These are phyloP conservation scores for Sambucus nigra DNA, from an alignment of 129 eudicot genomes.

Conservation along the genomic window DNA sequence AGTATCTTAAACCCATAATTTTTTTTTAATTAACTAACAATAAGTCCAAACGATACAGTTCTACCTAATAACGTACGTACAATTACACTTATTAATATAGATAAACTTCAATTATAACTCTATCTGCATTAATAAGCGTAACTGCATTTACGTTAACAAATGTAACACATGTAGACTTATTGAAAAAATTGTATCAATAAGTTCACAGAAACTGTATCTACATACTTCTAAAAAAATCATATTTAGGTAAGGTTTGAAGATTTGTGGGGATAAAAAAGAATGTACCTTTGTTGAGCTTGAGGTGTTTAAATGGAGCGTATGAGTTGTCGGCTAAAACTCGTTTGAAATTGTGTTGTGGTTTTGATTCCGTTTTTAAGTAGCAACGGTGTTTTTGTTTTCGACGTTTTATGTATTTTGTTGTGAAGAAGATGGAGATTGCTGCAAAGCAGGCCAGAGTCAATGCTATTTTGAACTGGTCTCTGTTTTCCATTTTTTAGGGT, in stretches of 20 bases:
- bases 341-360: constrained; percentile 56
- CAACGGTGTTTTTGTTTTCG: constrained; percentile 34
- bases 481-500: constrained; percentile 25
- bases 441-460: constrained; percentile 27
- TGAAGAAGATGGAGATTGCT: constrained; percentile 34
- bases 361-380: constrained; percentile 46
- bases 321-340: constrained; percentile 77
- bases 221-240: too few species aligned
- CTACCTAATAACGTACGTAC: too few species aligned
- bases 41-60: too few species aligned
- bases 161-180: too few species aligned
- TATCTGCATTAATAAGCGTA: too few species aligned
- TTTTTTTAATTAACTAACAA: too few species aligned
- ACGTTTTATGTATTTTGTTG: constrained; percentile 18
- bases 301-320: constrained; percentile 63
- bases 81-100: too few species aligned
- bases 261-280: not conserved
- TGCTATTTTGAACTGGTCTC: constrained; percentile 26
- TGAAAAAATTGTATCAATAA: too few species aligned
- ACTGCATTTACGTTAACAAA: too few species aligned
- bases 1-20: too few species aligned
- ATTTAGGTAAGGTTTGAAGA: not conserved
- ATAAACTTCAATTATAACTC: too few species aligned
- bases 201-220: too few species aligned
- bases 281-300: constrained; percentile 33